Base-by-base conservation (phyloP, 2,329 filamentous ascomycete genomes). In the Chaetomium globosum region DNA sequence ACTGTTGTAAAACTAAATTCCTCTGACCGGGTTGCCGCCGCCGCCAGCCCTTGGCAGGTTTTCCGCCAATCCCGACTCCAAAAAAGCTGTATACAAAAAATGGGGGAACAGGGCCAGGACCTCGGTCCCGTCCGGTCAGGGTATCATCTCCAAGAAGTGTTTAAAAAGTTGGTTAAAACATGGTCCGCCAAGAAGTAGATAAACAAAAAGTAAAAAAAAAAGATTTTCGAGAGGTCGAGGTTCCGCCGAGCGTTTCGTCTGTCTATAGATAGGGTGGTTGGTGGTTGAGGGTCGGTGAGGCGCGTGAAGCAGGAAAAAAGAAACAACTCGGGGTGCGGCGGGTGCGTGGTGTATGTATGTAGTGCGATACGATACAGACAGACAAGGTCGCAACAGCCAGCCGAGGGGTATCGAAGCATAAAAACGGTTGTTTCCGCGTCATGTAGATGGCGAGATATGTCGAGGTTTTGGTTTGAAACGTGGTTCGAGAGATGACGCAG, bases 391-490 rank as follows among this genome's bases (percentile, higher is more conserved):
- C 63, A 55, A 39, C 49, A 46, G 46, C 53, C 30, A 33, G 43
- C 59, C 65, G 63, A 61, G 65, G 67, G 64, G 67, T 68, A 66
- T 69, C 64, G 66, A 69, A 68, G 61, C 64, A 65, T 55, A 58
- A 64, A 54, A 59, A 48, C n/a, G 52, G 33, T 65, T 65, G 16
- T 51, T 57, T 52, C 33, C 39, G 31, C 57, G 36, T 59, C 39
- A 36, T 56, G 21, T 51, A 16, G 52, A 26, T 51, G 39, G 52
- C 16, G n/a, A 26, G 51, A 46, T 46, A 73, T 76, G 26, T 52
- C 31, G 31, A 19, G 53, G 30, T 39, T 7, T 54, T 43, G 55
- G 12, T 13, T 33, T 49, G 19, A 39, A 8, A 36, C 43, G 33
- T 31, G 46, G 33, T 39, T n/a, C 19, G 33, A 36, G 31, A 55